Evolutionary conservation across 1,284 basidiomycete genomes (phyloP), one percentile per base, ranked within the genome.

Genomic region (Austroboletus niveus): DNA sequence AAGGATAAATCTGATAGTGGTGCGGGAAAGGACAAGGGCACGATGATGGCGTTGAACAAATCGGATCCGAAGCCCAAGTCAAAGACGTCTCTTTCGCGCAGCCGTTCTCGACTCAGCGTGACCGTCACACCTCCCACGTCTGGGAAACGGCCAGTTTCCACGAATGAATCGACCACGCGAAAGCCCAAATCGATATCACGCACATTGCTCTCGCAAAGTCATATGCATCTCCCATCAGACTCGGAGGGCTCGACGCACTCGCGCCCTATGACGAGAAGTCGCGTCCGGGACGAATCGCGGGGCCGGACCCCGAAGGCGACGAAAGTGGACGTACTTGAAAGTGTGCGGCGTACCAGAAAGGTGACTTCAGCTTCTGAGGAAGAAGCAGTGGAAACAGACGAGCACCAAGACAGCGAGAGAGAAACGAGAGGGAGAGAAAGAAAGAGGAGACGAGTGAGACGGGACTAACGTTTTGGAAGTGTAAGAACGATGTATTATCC

Each of bases 381-480:
- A 22, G 59, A 55, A 38, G 40, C 5, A 30, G 45, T 39, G 6
- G 54, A 53, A 31, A 50, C 49, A 8, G 48, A 53, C 4, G 47
- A 51, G 9, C n/a, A 47, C 5, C 43, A 29, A 29, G 49, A 53
- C 7, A 63, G 65, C 17, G 57, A 57, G 10, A 42, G 38, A 14
- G 61, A 57, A 31, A 48, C 8, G 35, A 52, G 66, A 22, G 64
- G 64, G n/a, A 60, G 68, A 11, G 57, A 52, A 5, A 56, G 63
- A 43, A 67, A 67, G 64, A 69, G 50, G 52, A 67, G 66, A 40
- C 62, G 69, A 8, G 47, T 69, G 3, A 56, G 45, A 36, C 52
- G 47, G 36, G 49, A 42, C 38, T 54, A 34, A 63, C 17, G 35
- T 17, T 14, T n/a, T 17, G 15, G 35, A 15, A 17, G 35, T 36